phyloP scores from a whole-genome alignment of 2,329 filamentous ascomycete genomes.

The Phialocephala subalpina region DNA sequence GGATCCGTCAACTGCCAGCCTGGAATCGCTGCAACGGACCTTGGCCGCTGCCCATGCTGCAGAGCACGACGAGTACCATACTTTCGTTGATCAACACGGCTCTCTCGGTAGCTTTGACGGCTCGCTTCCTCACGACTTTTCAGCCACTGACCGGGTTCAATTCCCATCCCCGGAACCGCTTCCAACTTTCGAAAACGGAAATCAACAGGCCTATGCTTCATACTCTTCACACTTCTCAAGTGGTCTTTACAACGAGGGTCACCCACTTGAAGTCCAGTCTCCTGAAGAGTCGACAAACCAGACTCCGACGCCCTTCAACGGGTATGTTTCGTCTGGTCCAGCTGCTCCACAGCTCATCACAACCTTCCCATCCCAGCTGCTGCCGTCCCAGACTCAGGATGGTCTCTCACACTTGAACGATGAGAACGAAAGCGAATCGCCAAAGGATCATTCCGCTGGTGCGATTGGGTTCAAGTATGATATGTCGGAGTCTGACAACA shows the following conservation, averaged over 20 bases:
- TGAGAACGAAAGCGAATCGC: slow-evolving; percentile 32
- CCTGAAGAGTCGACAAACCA: slow-evolving; percentile 29
- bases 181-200: slow-evolving; percentile 22
- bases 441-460: slow-evolving; percentile 30
- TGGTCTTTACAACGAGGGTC: slow-evolving; percentile 27
- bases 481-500: slow-evolving; percentile 30
- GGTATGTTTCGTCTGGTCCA: slow-evolving; percentile 25
- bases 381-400: slow-evolving; percentile 26
- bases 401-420: slow-evolving; percentile 15
- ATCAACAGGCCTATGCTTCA: slow-evolving; percentile 23
- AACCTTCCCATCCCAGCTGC: slow-evolving; percentile 37
- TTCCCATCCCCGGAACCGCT: slow-evolving; percentile 33
- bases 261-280: slow-evolving; percentile 26
- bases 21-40: slow-evolving; percentile 41
- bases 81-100: slow-evolving; percentile 29
- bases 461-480: slow-evolving; percentile 35
- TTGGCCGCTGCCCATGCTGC: slow-evolving; percentile 35
- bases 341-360: slow-evolving; percentile 29
- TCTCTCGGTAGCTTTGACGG: slow-evolving; percentile 27
- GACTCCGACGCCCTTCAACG: slow-evolving; percentile 34
- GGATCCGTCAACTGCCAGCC: slow-evolving; percentile 37
- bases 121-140: slow-evolving; percentile 28
- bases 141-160: slow-evolving; percentile 35
- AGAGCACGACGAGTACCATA: slow-evolving; percentile 33
- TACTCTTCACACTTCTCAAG: slow-evolving; percentile 32